Conservation (phyloP, 1,284 basidiomycete genomes). For the Wolfiporia cocos region DNA sequence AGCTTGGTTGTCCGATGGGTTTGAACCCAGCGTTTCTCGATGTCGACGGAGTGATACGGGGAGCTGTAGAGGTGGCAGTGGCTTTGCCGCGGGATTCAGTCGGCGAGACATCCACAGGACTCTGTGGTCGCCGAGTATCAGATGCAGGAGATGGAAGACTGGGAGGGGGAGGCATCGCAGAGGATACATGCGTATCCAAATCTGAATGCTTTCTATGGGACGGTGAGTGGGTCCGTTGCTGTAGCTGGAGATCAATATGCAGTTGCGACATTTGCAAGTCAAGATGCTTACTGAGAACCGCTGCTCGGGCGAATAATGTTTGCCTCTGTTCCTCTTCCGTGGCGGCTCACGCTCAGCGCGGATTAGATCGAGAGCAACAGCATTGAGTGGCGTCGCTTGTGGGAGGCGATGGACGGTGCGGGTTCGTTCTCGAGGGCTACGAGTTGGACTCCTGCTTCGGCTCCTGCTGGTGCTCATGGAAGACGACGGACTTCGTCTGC, state of each 20-base stretch:
- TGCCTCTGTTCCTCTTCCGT: too few species aligned
- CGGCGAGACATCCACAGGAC: constrained; percentile 3
- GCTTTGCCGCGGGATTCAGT: not conserved
- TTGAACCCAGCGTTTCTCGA: constrained; percentile 51
- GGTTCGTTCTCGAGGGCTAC: constrained; percentile 40
- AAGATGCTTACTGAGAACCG: too few species aligned
- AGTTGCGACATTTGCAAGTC: too few species aligned
- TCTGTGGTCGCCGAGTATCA: too few species aligned
- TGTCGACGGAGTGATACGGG: constrained; percentile 4
- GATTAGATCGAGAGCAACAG: constrained; percentile 24
- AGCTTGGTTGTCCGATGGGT: constrained; percentile 51
- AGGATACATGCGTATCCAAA: too few species aligned
- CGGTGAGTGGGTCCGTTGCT: too few species aligned
- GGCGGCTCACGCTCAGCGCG: too few species aligned
- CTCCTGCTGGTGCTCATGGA: constrained; percentile 29
- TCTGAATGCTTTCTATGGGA: too few species aligned
- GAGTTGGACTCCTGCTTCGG: constrained; percentile 48
- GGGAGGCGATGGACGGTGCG: constrained; percentile 62
- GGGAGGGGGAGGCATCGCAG: constrained; percentile 11
- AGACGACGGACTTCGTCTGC: constrained; percentile 22
- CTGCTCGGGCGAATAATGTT: too few species aligned
- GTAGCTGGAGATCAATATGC: too few species aligned
- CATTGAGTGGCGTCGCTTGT: constrained; percentile 36
- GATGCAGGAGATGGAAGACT: constrained; percentile 6
- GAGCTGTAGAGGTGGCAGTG: not conserved